Conservation (phyloP, 495 filamentous ascomycete genomes). For the Neurospora africana region DNA sequence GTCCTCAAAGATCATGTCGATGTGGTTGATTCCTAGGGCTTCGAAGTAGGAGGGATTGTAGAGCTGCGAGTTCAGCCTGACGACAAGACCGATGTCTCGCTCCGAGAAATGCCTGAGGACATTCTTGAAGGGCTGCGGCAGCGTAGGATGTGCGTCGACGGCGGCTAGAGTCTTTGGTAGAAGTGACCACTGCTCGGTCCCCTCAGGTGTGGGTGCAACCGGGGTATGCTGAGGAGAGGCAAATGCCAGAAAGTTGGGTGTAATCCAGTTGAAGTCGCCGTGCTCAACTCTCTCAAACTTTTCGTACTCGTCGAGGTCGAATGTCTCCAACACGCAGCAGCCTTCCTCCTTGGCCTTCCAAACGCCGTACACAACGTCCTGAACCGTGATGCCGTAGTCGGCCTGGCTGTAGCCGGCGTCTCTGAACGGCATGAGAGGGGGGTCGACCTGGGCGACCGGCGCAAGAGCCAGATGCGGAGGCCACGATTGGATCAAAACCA, state of each 20-base stretch:
- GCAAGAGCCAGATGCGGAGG: slow-evolving; percentile 96
- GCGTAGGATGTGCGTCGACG: slow-evolving; percentile 48
- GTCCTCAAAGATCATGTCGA: slow-evolving; percentile 99
- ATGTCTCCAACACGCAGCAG: slow-evolving; percentile 76
- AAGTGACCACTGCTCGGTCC: slow-evolving; percentile 58
- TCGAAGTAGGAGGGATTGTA: slow-evolving; percentile 95
- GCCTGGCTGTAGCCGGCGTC: slow-evolving; percentile 98
- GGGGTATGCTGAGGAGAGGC: slow-evolving; percentile 84
- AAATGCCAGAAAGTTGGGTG: slow-evolving; percentile 88
- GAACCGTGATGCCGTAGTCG: slow-evolving; percentile 86
- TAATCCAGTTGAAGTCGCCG: slow-evolving; percentile 99
- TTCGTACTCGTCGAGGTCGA: slow-evolving; percentile 95
- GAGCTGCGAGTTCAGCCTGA: slow-evolving; percentile 88
- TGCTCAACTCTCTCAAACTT: slow-evolving; percentile 91
- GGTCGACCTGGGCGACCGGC: slow-evolving; percentile 89
- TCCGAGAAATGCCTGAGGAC: slow-evolving; percentile 80
- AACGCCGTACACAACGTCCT: slow-evolving; percentile 95
- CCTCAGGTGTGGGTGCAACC: slow-evolving; percentile 53
- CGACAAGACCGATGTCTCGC: slow-evolving; percentile 82
- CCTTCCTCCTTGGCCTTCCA: slow-evolving; percentile 97
- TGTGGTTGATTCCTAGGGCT: slow-evolving; percentile 82
- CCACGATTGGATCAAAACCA: slow-evolving; percentile 98
- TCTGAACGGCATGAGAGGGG: slow-evolving; percentile 95
- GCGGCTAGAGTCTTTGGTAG: slow-evolving; percentile 59
- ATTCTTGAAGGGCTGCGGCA: slow-evolving; percentile 86